Percentiles rank a stretch among this genome's conserved stretches.
phyloP scores from a whole-genome alignment of 371 early-diverging fungal species.

The Fennellomyces sp. region DNA sequence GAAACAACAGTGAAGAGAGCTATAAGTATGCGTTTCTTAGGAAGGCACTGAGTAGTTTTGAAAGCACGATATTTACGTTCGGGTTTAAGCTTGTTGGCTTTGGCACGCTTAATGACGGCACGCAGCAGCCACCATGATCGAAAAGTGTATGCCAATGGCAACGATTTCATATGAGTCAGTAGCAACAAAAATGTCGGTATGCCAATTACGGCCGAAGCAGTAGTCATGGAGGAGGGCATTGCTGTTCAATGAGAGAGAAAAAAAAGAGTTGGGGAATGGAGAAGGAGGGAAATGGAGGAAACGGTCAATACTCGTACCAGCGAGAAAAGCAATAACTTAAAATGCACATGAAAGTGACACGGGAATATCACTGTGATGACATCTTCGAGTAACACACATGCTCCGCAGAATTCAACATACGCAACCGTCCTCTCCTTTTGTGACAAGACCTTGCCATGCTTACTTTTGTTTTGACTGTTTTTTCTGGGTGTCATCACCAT shows the following conservation, averaged over 20 bases:
- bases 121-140: constrained; percentile 39
- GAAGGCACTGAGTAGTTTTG: not conserved
- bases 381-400: no score
- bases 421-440: no score
- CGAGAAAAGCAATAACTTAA: not conserved
- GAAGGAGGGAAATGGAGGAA: not conserved
- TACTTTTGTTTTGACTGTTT: no score
- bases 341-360: not conserved
- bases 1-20: constrained; percentile 32
- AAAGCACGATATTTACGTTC: constrained; percentile 21
- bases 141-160: constrained; percentile 41
- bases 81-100: constrained; percentile 24
- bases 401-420: no score
- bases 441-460: no score
- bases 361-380: no score
- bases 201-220: constrained; percentile 9
- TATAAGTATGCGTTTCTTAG: constrained; percentile 10
- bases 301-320: not conserved
- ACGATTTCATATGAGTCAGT: constrained; percentile 32
- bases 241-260: not conserved
- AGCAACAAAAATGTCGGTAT: constrained; percentile 17
- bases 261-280: not conserved
- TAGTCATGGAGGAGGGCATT: constrained; percentile 10
- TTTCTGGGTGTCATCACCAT: no score
- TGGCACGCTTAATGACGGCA: constrained; percentile 32